Percentiles rank a stretch among this genome's conserved stretches.
phyloP scores from a whole-genome alignment of 768 basidiomycete species.

The Mycena capillaripes region DNA sequence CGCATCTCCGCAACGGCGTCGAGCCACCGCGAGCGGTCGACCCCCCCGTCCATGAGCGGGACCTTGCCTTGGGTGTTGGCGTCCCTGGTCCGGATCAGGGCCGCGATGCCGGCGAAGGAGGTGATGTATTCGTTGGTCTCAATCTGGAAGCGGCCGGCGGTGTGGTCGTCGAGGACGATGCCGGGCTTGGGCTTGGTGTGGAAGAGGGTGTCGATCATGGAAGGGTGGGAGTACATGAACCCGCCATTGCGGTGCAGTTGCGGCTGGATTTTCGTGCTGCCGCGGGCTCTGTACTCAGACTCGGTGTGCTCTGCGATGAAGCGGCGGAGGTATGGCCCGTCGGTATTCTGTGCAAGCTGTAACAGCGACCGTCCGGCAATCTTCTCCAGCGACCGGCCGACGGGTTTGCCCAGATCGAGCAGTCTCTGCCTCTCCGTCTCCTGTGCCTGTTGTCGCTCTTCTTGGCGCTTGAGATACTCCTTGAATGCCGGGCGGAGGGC shows the following conservation, averaged over 20 bases:
- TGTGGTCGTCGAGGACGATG: slow-evolving; percentile 59
- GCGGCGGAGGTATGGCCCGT: slow-evolving; percentile 42
- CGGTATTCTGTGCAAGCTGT: slow-evolving; percentile 42
- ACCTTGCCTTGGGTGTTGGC: not conserved
- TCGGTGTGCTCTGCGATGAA: slow-evolving; percentile 53
- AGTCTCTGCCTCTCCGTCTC: not conserved
- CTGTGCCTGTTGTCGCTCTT: slow-evolving; percentile 15
- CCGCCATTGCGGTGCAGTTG: slow-evolving; percentile 76
- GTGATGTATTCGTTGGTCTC: not conserved
- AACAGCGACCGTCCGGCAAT: slow-evolving; percentile 38
- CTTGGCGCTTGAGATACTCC: slow-evolving; percentile 53
- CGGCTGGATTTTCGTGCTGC: slow-evolving; percentile 63
- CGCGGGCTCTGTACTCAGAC: slow-evolving; percentile 38
- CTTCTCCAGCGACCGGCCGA: not conserved
- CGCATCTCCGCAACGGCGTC: slow-evolving; percentile 28
- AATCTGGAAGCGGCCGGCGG: not conserved
- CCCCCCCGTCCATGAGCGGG: slow-evolving; percentile 24
- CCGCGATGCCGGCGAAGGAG: slow-evolving; percentile 31
- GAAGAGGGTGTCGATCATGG: slow-evolving; percentile 67
- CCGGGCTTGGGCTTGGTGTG: slow-evolving; percentile 69
- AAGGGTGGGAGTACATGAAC: slow-evolving; percentile 69
- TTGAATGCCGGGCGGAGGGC: slow-evolving; percentile 68
- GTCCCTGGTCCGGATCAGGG: not conserved
- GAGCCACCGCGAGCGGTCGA: slow-evolving; percentile 21
- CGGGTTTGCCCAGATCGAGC: not conserved